Evolutionary conservation across 257 asterid genomes (phyloP), one percentile per base, ranked within the genome.

Genomic region (Ophiorrhiza pumila): DNA sequence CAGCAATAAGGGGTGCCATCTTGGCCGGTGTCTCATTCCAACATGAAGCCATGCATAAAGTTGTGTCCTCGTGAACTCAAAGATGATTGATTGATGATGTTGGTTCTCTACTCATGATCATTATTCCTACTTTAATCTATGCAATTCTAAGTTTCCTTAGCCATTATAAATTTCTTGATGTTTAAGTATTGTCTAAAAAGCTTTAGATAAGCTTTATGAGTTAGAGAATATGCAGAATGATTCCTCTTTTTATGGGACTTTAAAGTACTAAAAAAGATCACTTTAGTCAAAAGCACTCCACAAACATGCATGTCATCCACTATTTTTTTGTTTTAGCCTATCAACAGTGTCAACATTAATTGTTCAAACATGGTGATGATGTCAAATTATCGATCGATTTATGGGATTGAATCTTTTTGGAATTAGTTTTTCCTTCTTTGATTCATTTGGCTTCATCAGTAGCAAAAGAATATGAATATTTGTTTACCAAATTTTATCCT

Each of bases 271-370:
- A 18, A 25, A 66, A 42, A 29, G 49, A 69, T 70, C 72, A 47
- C 78, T 77, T 77, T 66, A 31, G 31, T 14, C 55, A 31, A 59
- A 80, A 73, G 72, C 50, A n/a, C n/a, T n/a, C n/a, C n/a, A n/a
- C n/a, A n/a, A n/a, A n/a, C n/a, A n/a, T n/a, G n/a, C 74, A 57
- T 77, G 82, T 65, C 47, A 10, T 74, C 77, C 73, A 81, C 82
- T 66, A 69, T n/a, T 45, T n/a, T 45, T 50, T 8, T 37, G 29
- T 45, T 45, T 72, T 14, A n/a, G 47, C 58, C 49, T 66, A 4
- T n/a, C 61, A 69, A 18, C 29, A 15, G 27, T 56, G 20, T n/a
- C n/a, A n/a, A n/a, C n/a, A n/a, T n/a, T n/a, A n/a, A n/a, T 49
- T 17, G n/a, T 49, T n/a, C 57, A 50, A 50, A 0, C 4, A 46